These are phyloP conservation scores for Phoma sp. DNA, from an alignment of 2,329 filamentous ascomycete genomes.

Conservation along the genomic window DNA sequence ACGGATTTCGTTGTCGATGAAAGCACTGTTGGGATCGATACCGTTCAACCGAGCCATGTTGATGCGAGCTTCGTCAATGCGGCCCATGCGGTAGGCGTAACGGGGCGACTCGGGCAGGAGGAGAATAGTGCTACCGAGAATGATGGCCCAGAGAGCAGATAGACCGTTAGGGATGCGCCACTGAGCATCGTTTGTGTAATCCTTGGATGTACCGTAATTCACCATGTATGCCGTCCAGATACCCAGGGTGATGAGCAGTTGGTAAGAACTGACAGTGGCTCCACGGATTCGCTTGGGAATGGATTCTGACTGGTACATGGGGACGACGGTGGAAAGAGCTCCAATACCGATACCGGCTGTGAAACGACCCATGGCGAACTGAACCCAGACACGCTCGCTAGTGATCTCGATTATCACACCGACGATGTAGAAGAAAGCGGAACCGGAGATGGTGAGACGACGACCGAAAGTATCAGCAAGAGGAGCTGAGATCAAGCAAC, in stretches of 20 bases:
- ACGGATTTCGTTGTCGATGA: slow-evolving; percentile 60
- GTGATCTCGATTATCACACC: slow-evolving; percentile 73
- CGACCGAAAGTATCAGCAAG: slow-evolving; percentile 69
- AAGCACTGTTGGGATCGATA: slow-evolving; percentile 61
- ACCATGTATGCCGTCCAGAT: slow-evolving; percentile 63
- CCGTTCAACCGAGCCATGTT: slow-evolving; percentile 65
- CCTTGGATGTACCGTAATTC: slow-evolving; percentile 67
- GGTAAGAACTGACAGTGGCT: slow-evolving; percentile 68
- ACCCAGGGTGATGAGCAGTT: slow-evolving; percentile 73
- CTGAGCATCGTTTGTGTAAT: slow-evolving; percentile 56
- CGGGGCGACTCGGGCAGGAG: slow-evolving; percentile 66
- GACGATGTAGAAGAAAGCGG: slow-evolving; percentile 68
- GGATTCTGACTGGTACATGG: slow-evolving; percentile 72
- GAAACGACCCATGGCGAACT: slow-evolving; percentile 69
- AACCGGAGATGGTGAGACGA: slow-evolving; percentile 66
- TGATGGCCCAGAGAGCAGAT: slow-evolving; percentile 63
- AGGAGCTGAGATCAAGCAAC: slow-evolving; percentile 66
- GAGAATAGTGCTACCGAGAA: slow-evolving; percentile 62
- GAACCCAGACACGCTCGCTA: slow-evolving; percentile 64
- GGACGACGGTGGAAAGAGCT: slow-evolving; percentile 64
- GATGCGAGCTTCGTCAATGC: slow-evolving; percentile 57
- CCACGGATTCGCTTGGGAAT: slow-evolving; percentile 71
- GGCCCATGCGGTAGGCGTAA: slow-evolving; percentile 63
- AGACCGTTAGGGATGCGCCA: slow-evolving; percentile 72
- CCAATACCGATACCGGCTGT: slow-evolving; percentile 72